Conservation (phyloP, 352 stramenopile genomes). For the Phytophthora sansomeana region DNA sequence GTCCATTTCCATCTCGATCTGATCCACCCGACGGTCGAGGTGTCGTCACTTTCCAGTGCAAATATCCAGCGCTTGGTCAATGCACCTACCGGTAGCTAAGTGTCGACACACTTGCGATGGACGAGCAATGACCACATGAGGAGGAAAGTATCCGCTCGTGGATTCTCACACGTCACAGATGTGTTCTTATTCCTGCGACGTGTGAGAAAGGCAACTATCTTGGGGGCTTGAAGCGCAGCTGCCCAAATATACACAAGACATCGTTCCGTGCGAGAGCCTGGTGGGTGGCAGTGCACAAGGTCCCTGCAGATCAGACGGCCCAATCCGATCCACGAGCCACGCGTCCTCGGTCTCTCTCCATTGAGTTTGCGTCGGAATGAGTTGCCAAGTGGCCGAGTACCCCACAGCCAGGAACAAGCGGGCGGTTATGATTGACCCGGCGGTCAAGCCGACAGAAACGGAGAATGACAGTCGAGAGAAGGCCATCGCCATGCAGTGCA, state of each 20-base stretch:
- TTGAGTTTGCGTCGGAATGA: slow-evolving; percentile 18
- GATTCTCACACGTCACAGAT: slow-evolving; percentile 20
- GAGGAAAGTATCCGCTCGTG: slow-evolving; percentile 1
- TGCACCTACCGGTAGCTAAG: background rate
- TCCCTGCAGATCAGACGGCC: slow-evolving; percentile 13
- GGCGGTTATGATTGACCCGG: slow-evolving; percentile 26
- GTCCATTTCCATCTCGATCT: background rate
- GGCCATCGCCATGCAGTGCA: background rate
- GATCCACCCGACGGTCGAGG: background rate
- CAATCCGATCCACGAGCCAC: slow-evolving; percentile 1
- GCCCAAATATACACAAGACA: slow-evolving; percentile 17
- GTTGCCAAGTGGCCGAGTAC: slow-evolving; percentile 36
- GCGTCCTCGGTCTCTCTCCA: slow-evolving; percentile 8
- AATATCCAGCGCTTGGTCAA: slow-evolving; percentile 21
- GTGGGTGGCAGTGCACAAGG: slow-evolving; percentile 13
- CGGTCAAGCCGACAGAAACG: slow-evolving; percentile 3
- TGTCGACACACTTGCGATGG: background rate
- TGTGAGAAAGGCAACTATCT: slow-evolving; percentile 30
- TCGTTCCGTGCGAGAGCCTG: slow-evolving; percentile 25
- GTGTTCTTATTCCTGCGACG: slow-evolving; percentile 38
- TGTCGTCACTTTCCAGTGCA: slow-evolving; percentile 31
- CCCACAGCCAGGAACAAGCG: slow-evolving; percentile 12
- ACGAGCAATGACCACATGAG: background rate
- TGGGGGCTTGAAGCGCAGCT: slow-evolving; percentile 4
- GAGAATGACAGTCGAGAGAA: slow-evolving; percentile 17